Percentiles rank a stretch among this genome's conserved stretches.
These are phyloP conservation scores for Anastatica hierochuntica DNA, from an alignment of 345 rosid species.

Conservation along the genomic window DNA sequence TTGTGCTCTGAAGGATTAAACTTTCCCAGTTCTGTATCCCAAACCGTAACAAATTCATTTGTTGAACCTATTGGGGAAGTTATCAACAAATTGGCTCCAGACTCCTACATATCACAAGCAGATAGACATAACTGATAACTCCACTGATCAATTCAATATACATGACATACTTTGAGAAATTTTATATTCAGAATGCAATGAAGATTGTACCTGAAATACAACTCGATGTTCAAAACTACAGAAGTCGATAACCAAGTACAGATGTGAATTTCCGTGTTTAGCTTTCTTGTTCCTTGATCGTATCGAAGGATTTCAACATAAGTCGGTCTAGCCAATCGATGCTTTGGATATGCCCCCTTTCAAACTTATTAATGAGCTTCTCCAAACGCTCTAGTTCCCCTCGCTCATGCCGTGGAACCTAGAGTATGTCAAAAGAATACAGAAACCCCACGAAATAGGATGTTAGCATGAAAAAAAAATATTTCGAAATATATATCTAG, in stretches of 20 bases:
- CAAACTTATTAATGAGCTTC: conserved; percentile 85
- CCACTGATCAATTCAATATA: conserved; percentile 6
- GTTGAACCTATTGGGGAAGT: conserved; percentile 81
- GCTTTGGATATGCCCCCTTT: conserved; percentile 77
- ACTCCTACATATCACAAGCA: conserved; percentile 43
- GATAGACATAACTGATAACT: not conserved
- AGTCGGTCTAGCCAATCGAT: conserved; percentile 92
- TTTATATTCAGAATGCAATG: not conserved
- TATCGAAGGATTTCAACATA: conserved; percentile 73
- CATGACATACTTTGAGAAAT: not conserved
- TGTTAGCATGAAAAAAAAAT: too few species aligned
- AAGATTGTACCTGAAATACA: conserved; percentile 68
- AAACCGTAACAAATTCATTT: conserved; percentile 85
- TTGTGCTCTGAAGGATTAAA: conserved; percentile 96
- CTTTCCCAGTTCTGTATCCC: conserved; percentile 95
- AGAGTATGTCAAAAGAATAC: conserved; percentile 1
- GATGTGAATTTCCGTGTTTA: conserved; percentile 58
- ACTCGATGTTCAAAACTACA: conserved; percentile 91
- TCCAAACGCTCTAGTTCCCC: conserved; percentile 94
- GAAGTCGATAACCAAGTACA: conserved; percentile 80
- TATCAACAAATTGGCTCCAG: conserved; percentile 77
- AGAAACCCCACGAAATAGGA: not conserved
- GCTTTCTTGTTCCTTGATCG: conserved; percentile 71
- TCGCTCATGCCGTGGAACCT: conserved; percentile 89
- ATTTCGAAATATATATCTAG: not conserved